These are phyloP conservation scores for Sabuloglossum arenarium DNA, from an alignment of 495 filamentous ascomycete genomes.

Conservation along the genomic window DNA sequence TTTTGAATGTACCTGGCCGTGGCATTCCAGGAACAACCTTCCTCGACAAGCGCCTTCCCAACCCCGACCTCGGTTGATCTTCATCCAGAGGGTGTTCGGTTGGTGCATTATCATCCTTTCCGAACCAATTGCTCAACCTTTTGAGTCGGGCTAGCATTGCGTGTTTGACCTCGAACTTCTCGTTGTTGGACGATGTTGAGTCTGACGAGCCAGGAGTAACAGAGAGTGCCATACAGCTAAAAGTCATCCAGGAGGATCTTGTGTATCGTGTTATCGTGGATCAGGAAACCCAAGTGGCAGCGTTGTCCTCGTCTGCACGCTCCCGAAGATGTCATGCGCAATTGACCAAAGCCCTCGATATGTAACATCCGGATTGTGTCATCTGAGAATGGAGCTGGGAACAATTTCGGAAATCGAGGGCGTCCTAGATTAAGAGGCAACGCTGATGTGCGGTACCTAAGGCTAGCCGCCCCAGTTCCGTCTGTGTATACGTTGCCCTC, in stretches of 20 bases:
- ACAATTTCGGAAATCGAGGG: neutral
- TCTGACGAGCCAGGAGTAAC: neutral
- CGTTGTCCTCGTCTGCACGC: neutral
- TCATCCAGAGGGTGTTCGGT: neutral
- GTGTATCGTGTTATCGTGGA: neutral
- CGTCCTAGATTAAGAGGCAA: neutral
- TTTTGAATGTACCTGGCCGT: conserved; percentile 50
- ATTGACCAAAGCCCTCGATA: neutral
- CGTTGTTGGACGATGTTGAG: neutral
- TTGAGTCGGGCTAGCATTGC: neutral
- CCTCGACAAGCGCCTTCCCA: conserved; percentile 11
- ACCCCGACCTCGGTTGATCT: neutral
- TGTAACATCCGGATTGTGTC: neutral
- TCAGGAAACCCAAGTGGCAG: neutral
- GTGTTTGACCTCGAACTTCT: neutral
- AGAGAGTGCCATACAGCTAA: neutral
- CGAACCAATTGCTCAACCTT: conserved; percentile 4
- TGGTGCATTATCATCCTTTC: neutral
- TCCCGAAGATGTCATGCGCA: conserved; percentile 1
- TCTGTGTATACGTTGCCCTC: neutral
- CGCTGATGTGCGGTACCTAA: neutral
- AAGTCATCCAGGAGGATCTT: neutral
- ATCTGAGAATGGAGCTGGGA: neutral
- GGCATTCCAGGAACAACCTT: conserved; percentile 63
- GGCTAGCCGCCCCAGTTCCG: neutral